phyloP scores from a whole-genome alignment of 306 rosid genomes.

The Glycine tomentella region DNA sequence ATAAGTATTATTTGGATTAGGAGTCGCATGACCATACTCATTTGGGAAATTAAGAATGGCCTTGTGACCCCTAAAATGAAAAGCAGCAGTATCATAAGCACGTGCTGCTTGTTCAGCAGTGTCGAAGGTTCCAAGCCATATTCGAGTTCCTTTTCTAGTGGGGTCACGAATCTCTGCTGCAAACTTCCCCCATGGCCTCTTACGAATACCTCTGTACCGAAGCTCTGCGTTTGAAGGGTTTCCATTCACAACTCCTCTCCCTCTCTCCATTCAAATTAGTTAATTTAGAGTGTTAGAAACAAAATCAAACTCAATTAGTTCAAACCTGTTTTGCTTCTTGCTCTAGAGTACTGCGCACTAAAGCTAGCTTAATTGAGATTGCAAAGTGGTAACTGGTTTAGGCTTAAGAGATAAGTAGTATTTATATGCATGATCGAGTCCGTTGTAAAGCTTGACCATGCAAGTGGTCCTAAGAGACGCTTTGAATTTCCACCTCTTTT shows the following conservation, averaged over 20 bases:
- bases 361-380: too few relatives aligned
- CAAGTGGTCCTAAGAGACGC: constrained; percentile 11
- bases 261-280: constrained; percentile 52
- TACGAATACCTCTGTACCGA: constrained; percentile 77
- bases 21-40: constrained; percentile 54
- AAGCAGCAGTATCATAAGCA: constrained; percentile 93
- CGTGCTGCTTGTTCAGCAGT: constrained; percentile 90
- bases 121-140: constrained; percentile 89
- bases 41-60: constrained; percentile 93
- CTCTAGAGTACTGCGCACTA: not conserved
- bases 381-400: too few relatives aligned
- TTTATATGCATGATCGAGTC: not conserved
- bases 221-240: constrained; percentile 34
- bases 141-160: constrained; percentile 75
- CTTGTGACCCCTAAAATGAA: constrained; percentile 73
- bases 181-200: constrained; percentile 92
- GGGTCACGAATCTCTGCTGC: constrained; percentile 97
- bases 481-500: constrained; percentile 10
- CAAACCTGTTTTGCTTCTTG: not conserved
- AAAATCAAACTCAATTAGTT: not conserved
- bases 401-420: not conserved
- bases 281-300: not conserved
- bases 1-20: not conserved
- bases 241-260: not conserved
- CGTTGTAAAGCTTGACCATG: constrained; percentile 1